phyloP scores from a whole-genome alignment of 768 basidiomycete genomes.

The Lactarius trivialis region DNA sequence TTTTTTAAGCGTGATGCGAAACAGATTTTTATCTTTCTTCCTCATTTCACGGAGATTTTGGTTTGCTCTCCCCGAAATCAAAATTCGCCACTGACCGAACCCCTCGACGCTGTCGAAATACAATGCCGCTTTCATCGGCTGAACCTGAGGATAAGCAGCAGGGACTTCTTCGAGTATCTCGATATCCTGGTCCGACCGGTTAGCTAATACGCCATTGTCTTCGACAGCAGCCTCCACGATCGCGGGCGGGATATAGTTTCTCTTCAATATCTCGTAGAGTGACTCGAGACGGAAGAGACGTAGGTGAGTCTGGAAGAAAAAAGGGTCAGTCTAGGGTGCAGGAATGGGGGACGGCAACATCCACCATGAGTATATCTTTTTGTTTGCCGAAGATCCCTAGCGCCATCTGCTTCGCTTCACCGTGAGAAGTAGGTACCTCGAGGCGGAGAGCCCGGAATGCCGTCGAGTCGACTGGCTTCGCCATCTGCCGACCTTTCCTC shows the following conservation, averaged over 20 bases:
- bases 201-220: background rate
- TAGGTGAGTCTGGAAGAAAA: slow-evolving; percentile 6
- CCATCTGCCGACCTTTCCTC: slow-evolving; percentile 14
- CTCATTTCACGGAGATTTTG: slow-evolving; percentile 43
- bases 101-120: slow-evolving; percentile 53
- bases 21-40: slow-evolving; percentile 40
- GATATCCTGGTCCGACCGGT: background rate
- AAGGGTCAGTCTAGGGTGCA: background rate
- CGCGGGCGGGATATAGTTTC: slow-evolving; percentile 4
- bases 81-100: slow-evolving; percentile 59
- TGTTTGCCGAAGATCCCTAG: slow-evolving; percentile 25
- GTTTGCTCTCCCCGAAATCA: slow-evolving; percentile 47
- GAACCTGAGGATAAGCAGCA: slow-evolving; percentile 40
- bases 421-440: slow-evolving; percentile 25
- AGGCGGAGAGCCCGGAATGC: slow-evolving; percentile 29
- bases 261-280: slow-evolving; percentile 1
- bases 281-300: slow-evolving; percentile 4
- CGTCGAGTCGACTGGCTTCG: slow-evolving; percentile 24
- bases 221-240: background rate
- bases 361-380: slow-evolving; percentile 25
- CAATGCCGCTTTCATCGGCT: slow-evolving; percentile 53
- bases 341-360: slow-evolving; percentile 14
- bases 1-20: slow-evolving; percentile 56
- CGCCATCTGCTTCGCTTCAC: slow-evolving; percentile 24
- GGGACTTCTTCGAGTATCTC: slow-evolving; percentile 19